phyloP scores from a whole-genome alignment of 2,329 filamentous ascomycete species.

The Fusarium compactum region DNA sequence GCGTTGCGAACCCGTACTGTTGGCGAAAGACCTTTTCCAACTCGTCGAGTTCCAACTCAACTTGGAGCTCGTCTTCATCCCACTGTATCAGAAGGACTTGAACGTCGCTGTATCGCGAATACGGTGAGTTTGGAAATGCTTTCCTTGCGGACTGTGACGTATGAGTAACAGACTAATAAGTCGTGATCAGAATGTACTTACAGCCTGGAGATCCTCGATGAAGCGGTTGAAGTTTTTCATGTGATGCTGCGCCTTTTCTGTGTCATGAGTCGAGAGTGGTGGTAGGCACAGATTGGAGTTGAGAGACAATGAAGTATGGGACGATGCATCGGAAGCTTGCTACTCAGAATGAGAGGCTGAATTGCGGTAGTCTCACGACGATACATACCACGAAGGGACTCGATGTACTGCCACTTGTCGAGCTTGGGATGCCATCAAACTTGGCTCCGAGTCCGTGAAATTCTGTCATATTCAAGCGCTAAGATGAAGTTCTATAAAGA shows the following conservation, averaged over 20 bases:
- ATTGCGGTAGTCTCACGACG: not conserved
- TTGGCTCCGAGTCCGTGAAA: conserved; percentile 42
- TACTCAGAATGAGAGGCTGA: conserved; percentile 28
- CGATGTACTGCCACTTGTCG: conserved; percentile 39
- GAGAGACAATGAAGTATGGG: conserved; percentile 44
- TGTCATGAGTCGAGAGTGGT: conserved; percentile 43
- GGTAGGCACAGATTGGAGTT: conserved; percentile 40
- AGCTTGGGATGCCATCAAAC: conserved; percentile 45
- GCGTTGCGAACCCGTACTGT: conserved; percentile 39
- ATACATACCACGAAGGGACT: conserved; percentile 45
- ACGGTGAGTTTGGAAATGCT: conserved; percentile 45
- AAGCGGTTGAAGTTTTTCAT: conserved; percentile 43
- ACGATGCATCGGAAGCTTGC: conserved; percentile 46
- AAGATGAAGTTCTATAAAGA: not conserved
- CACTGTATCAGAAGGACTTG: conserved; percentile 45
- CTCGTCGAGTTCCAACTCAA: conserved; percentile 43
- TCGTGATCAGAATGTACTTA: not conserved
- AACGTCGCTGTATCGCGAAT: conserved; percentile 46
- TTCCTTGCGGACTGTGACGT: conserved; percentile 37
- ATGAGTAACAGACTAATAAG: conserved; percentile 8
- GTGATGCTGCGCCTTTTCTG: conserved; percentile 45
- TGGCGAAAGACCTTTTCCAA: conserved; percentile 29
- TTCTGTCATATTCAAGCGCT: conserved; percentile 32
- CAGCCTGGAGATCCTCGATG: conserved; percentile 41
- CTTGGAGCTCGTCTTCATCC: conserved; percentile 47